Evolutionary conservation across 2,329 filamentous ascomycete genomes (phyloP).

Genomic region (Penicillium sp.): DNA sequence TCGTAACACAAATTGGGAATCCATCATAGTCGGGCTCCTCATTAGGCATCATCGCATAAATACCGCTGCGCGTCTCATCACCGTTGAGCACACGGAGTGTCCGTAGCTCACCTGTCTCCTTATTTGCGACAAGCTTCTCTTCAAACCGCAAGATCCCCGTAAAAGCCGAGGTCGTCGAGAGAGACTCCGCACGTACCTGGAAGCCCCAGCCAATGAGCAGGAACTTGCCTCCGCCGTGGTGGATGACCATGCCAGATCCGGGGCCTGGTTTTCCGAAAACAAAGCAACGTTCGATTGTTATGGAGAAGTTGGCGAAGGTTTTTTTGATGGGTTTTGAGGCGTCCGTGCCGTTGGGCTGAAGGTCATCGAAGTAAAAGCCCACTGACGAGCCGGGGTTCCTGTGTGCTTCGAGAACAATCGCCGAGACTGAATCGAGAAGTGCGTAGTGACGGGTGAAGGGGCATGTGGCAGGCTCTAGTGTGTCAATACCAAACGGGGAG

Average conservation of each 20-base stretch:
- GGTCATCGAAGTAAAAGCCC: conserved; percentile 47
- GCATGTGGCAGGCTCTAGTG: conserved; percentile 35
- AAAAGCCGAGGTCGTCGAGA: conserved; percentile 42
- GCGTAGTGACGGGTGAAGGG: conserved; percentile 42
- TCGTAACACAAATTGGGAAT: conserved; percentile 53
- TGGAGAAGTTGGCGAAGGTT: conserved; percentile 38
- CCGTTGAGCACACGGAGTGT: conserved; percentile 48
- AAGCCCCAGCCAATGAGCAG: conserved; percentile 54
- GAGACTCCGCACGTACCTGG: conserved; percentile 39
- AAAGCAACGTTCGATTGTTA: conserved; percentile 50
- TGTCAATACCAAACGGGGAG: conserved; percentile 51
- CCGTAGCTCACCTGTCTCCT: conserved; percentile 41
- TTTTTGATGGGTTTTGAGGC: conserved; percentile 33
- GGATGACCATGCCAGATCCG: conserved; percentile 51
- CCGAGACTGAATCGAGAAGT: conserved; percentile 41
- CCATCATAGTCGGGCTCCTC: conserved; percentile 62
- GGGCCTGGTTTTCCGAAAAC: conserved; percentile 52
- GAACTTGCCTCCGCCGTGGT: conserved; percentile 45
- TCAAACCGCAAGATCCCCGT: conserved; percentile 50
- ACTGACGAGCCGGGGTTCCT: conserved; percentile 35
- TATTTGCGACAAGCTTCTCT: conserved; percentile 44
- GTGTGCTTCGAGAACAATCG: conserved; percentile 49
- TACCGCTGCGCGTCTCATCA: conserved; percentile 55
- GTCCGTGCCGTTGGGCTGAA: conserved; percentile 10
- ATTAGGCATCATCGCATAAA: conserved; percentile 60